These are phyloP conservation scores for Gastrodia elata DNA, from an alignment of 106 monocot species.

Conservation along the genomic window DNA sequence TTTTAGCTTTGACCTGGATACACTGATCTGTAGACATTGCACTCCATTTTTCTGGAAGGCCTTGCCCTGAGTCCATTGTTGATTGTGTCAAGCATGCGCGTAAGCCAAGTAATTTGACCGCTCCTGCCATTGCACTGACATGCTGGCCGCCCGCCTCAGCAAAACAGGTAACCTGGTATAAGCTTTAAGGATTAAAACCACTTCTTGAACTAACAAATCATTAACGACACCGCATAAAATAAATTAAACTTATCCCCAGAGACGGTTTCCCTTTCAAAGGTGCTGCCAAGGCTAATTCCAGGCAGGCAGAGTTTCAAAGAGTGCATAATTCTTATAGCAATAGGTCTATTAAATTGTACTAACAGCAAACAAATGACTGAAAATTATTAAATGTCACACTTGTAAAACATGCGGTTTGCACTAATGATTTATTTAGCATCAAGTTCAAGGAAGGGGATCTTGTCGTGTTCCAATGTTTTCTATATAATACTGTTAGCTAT, in stretches of 20 bases:
- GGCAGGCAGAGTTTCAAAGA: not conserved
- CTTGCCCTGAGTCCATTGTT: constrained; percentile 82
- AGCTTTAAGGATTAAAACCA: not conserved
- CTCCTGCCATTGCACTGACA: constrained; percentile 74
- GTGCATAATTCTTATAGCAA: not conserved
- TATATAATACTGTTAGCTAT: not conserved
- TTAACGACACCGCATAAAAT: not conserved
- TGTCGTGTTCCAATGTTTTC: not conserved
- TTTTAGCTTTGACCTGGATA: constrained; percentile 46
- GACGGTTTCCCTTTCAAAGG: not conserved
- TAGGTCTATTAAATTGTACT: not conserved
- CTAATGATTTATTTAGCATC: not conserved
- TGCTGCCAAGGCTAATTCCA: not conserved
- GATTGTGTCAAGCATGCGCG: constrained; percentile 83
- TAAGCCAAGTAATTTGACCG: constrained; percentile 70
- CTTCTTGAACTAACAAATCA: not conserved
- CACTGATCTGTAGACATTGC: constrained; percentile 48
- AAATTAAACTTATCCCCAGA: not conserved
- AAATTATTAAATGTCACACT: not conserved
- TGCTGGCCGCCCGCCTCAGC: constrained; percentile 96
- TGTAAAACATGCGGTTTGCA: not conserved
- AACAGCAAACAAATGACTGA: not conserved
- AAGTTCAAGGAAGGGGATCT: not conserved
- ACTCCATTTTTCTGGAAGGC: constrained; percentile 63
- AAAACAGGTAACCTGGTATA: constrained; percentile 81